Base-by-base conservation (phyloP, 768 basidiomycete genomes). In the Suillus cothurnatus region DNA sequence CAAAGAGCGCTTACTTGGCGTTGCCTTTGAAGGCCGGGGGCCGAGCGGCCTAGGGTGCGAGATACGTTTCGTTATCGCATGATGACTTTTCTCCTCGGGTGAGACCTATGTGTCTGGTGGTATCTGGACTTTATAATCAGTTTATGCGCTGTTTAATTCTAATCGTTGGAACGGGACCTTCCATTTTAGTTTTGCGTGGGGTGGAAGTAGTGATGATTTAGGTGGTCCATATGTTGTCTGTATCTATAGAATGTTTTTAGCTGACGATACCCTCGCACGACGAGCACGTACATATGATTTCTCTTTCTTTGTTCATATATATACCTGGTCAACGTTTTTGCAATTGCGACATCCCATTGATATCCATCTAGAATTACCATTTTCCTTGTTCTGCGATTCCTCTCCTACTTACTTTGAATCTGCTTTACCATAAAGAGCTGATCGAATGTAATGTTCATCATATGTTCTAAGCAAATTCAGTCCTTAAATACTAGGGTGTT, bases 11-110 rank as follows among this genome's bases (percentile, higher is more conserved):
- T 74, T 90, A 62, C 72, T 84, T n/a, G 82, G 83, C 36, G 72
- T 89, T 65, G 88, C 86, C 41, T 86, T 85, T 70, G 88, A 88
- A 66, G 88, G 86, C 14, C 77, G 85, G n/a, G 86, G 87, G 5
- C 72, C 80, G 65, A 90, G 88, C 67, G 72, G 76, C 61, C 77
- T 89, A 62, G 78, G 76, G 1, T 79, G 79, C 61, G 81, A 81
- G 67, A 79, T 81, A 6, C 77, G 75, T 15, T 77, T 74, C 36
- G 74, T 76, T 62, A 69, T 76, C 31, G 75, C 70, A 43, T 77
- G 69, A 71, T 45, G 28, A n/a, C 31, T n/a, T 52, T 34, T 26
- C 52, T 11, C 28, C 19, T 61, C 50, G 26, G 55, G 61, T 39
- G 47, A 36, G 21, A 50, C 36, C 11, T 49, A n/a, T 49, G 64